These are phyloP conservation scores for Rhizopogon sp. DNA, from an alignment of 768 basidiomycete genomes.

Conservation along the genomic window DNA sequence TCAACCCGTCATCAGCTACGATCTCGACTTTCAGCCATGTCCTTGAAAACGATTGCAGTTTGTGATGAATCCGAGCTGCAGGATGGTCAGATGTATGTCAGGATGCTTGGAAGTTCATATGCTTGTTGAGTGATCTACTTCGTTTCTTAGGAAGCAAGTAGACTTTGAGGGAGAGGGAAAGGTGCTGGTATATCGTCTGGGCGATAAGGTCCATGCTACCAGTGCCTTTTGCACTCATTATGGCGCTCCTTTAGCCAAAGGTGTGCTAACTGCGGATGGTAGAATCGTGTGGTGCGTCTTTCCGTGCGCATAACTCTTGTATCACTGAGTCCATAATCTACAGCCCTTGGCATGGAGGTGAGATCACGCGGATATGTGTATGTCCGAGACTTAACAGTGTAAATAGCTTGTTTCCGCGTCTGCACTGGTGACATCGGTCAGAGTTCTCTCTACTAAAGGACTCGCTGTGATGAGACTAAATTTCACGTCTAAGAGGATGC, in stretches of 20 bases:
- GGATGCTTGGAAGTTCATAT: background rate
- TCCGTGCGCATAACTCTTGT: background rate
- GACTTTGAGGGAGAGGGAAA: conserved; percentile 70
- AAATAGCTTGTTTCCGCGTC: conserved; percentile 79
- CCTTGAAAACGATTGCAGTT: conserved; percentile 46
- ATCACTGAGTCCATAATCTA: background rate
- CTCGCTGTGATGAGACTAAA: conserved; percentile 2
- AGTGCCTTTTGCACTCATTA: conserved; percentile 90
- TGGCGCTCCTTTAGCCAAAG: conserved; percentile 82
- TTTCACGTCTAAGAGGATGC: conserved; percentile 63
- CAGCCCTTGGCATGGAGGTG: conserved; percentile 88
- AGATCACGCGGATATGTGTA: conserved; percentile 5
- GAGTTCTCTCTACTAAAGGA: conserved; percentile 7
- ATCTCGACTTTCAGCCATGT: background rate
- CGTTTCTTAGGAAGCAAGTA: conserved; percentile 70
- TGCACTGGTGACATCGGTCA: conserved; percentile 78
- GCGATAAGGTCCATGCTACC: conserved; percentile 72
- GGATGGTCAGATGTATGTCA: conserved; percentile 51
- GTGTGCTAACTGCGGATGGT: conserved; percentile 73
- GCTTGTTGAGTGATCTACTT: background rate
- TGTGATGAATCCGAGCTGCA: conserved; percentile 41
- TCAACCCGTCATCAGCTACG: background rate
- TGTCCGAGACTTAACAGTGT: background rate
- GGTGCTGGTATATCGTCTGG: conserved; percentile 72
- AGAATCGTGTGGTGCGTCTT: conserved; percentile 66